Evolutionary conservation across 1,284 basidiomycete genomes (phyloP), one percentile per base, ranked within the genome.

Genomic region (Apiotrichum domesticum): DNA sequence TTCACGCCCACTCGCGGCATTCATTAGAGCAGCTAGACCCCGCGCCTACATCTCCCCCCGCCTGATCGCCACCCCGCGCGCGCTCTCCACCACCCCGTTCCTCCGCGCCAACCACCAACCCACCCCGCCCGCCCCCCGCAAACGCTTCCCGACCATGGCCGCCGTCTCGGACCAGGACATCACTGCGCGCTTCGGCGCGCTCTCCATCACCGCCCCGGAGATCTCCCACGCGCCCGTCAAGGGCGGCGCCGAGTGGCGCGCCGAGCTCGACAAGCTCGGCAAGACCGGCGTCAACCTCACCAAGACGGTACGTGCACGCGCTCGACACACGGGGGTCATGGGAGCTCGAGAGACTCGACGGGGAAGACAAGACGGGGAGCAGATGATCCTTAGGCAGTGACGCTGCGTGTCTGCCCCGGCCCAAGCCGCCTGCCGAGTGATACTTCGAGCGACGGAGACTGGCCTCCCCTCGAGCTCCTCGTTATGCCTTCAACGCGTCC

Each of bases 91-190:
- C 35, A 56, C 46, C 41, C 11, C 50, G 8, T 15, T 21, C 6
- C 37, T 32, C 21, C 35, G 21, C 21, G 21, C 21, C 21, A 21
- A 21, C 21, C 21, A 21, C 21, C 21, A 21, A 21, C 21, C 21
- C 21, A 21, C 21, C 21, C 21, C 21, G 21, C 21, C 21, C 21
- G 21, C 44, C 35, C 41, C 43, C 6, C 52, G 53, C 50, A 56
- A 56, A 15, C 64, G 54, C 4, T 64, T 55, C 51, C 66, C 69
- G 52, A 69, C 51, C 45, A 90, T 90, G 32, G 87, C 87, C 4
- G 83, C 83, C 39, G 84, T 90, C 3, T 80, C 88, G 53, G 90
- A 90, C 35, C 82, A 90, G 52, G 83, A 94, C 55, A 87, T 76
- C 52, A 59, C 73, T 44, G 61, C 64, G 11, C 64, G 74, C 45